Conservation (phyloP, 768 basidiomycete genomes). For the Rhizopogon vinicolor region DNA sequence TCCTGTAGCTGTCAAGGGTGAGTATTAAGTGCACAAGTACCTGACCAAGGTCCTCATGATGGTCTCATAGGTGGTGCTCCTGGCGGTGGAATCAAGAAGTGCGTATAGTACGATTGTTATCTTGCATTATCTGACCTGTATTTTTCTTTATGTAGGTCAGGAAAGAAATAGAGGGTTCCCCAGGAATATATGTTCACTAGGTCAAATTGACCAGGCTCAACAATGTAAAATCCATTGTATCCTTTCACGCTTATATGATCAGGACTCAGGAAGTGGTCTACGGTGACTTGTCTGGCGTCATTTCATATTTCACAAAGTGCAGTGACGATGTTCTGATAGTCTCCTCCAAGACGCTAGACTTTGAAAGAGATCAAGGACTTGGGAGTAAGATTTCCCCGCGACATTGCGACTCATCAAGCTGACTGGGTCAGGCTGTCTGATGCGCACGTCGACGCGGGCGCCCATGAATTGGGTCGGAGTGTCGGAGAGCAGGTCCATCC, state of each 20-base stretch:
- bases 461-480: neutral
- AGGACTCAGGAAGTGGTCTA: no score
- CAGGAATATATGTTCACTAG: neutral
- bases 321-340: no score
- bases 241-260: no score
- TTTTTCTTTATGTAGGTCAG: constrained; percentile 41
- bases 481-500: neutral
- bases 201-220: neutral
- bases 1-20: constrained; percentile 27
- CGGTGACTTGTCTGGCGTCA: no score
- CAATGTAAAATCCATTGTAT: neutral
- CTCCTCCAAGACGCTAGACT: no score
- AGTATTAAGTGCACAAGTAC: neutral
- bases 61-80: constrained; percentile 54
- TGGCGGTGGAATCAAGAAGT: constrained; percentile 86
- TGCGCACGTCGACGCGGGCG: no score
- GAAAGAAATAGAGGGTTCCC: constrained; percentile 52
- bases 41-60: constrained; percentile 3
- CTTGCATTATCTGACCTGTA: constrained; percentile 3
- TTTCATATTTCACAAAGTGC: no score
- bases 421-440: no score
- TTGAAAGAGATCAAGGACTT: no score
- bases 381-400: no score
- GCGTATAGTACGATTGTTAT: constrained; percentile 25
- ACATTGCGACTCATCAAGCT: no score